Evolutionary conservation across 2,329 filamentous ascomycete species (phyloP).

Genomic region (Fusarium lyarnte): DNA sequence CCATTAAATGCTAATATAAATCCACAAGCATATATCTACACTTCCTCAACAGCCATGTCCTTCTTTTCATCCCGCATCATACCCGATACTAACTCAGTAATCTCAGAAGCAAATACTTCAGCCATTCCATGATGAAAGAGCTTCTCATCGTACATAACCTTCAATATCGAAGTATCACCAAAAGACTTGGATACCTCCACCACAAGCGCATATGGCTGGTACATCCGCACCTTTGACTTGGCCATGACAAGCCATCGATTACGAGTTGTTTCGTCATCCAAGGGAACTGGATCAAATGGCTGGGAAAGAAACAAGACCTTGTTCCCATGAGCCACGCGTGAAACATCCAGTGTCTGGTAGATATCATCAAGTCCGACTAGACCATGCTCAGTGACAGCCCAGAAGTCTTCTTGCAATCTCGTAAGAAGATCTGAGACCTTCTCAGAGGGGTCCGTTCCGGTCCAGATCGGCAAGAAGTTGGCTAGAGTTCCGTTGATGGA

Average conservation of each 20-base stretch:
- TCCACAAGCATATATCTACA: background rate
- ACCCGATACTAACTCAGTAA: background rate
- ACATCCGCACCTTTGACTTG: background rate
- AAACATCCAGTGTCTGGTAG: background rate
- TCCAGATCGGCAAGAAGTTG: background rate
- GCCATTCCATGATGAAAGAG: background rate
- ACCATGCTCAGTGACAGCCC: background rate
- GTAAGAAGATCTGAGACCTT: background rate
- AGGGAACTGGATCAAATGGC: background rate
- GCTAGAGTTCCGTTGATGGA: background rate
- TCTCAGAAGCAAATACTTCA: background rate
- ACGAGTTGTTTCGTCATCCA: background rate
- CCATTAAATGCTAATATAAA: too few species aligned
- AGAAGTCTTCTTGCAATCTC: background rate
- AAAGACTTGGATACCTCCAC: background rate
- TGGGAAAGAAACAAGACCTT: background rate
- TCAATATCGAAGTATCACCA: background rate
- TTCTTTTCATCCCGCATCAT: background rate
- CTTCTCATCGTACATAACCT: background rate
- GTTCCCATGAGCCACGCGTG: background rate
- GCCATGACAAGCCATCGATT: background rate
- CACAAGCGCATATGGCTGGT: background rate
- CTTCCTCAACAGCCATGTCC: fast-evolving
- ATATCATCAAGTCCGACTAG: background rate
- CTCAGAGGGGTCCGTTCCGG: fast-evolving